These are phyloP conservation scores for Aspergillus ochraceoroseus DNA, from an alignment of 2,329 filamentous ascomycete genomes.

Conservation along the genomic window DNA sequence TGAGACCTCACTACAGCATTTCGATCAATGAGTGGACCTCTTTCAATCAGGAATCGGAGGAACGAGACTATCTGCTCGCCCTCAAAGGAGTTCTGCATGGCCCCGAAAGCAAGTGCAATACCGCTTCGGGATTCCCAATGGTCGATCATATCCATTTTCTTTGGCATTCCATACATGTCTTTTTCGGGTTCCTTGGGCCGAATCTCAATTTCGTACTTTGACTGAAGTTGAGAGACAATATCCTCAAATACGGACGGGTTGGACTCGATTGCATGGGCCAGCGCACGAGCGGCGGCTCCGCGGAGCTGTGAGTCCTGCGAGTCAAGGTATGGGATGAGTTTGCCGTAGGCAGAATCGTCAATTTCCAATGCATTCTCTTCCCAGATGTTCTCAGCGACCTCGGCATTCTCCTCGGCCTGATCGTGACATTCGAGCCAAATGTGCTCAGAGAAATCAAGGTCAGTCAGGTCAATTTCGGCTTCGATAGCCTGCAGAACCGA, in stretches of 20 bases:
- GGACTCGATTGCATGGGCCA: slow-evolving; percentile 66
- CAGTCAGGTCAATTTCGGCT: slow-evolving; percentile 84
- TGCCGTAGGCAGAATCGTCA: slow-evolving; percentile 58
- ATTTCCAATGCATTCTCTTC: slow-evolving; percentile 81
- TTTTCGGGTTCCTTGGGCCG: slow-evolving; percentile 78
- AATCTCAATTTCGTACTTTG: slow-evolving; percentile 69
- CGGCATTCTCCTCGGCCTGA: slow-evolving; percentile 78
- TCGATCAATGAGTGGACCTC: slow-evolving; percentile 80
- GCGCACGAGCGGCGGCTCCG: slow-evolving; percentile 72
- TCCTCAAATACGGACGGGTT: slow-evolving; percentile 57
- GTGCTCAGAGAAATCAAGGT: slow-evolving; percentile 78
- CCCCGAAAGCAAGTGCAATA: slow-evolving; percentile 79
- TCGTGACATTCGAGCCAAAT: slow-evolving; percentile 94
- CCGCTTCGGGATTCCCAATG: slow-evolving; percentile 90
- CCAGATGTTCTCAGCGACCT: slow-evolving; percentile 84
- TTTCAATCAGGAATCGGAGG: slow-evolving; percentile 77
- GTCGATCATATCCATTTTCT: slow-evolving; percentile 79
- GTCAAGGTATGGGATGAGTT: slow-evolving; percentile 72
- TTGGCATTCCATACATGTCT: slow-evolving; percentile 91
- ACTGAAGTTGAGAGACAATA: slow-evolving; percentile 62
- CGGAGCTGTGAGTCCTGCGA: slow-evolving; percentile 76
- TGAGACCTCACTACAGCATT: slow-evolving; percentile 72
- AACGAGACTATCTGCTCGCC: slow-evolving; percentile 68
- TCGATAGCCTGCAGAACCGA: slow-evolving; percentile 85
- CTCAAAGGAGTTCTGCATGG: slow-evolving; percentile 67